A percentile compares a stretch with the other conserved stretches of the same genome.
Conservation (phyloP, 2,329 filamentous ascomycete genomes). For the Diaporthe amygdali region DNA sequence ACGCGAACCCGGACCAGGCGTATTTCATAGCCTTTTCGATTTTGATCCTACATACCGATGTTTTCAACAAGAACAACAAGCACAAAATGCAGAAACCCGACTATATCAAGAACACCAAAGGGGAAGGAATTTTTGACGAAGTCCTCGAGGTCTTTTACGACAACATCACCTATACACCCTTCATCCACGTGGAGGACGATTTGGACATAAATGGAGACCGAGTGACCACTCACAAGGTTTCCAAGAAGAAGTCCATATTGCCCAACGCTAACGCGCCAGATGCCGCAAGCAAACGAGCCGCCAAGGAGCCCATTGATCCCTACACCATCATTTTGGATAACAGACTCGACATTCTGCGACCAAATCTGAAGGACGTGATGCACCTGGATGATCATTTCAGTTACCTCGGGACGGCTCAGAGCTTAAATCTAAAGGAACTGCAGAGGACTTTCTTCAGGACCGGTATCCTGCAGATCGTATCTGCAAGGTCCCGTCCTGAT, state of each 20-base stretch:
- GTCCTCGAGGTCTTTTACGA: constrained; percentile 97
- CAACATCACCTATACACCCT: constrained; percentile 97
- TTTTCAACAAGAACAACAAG: constrained; percentile 99
- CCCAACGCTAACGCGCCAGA: constrained; percentile 66
- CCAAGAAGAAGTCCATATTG: constrained; percentile 73
- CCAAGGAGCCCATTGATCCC: constrained; percentile 89
- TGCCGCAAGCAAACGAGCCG: constrained; percentile 61
- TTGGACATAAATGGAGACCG: constrained; percentile 79
- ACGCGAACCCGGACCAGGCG: constrained; percentile 88
- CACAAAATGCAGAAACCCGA: constrained; percentile 97
- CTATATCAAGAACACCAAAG: constrained; percentile 92
- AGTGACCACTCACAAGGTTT: constrained; percentile 68
- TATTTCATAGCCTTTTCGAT: constrained; percentile 98
- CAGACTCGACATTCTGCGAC: constrained; percentile 81
- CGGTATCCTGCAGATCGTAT: constrained; percentile 92
- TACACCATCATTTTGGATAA: constrained; percentile 93
- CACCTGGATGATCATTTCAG: constrained; percentile 89
- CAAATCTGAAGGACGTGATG: constrained; percentile 90
- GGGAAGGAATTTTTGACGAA: constrained; percentile 91
- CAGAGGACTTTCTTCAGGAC: constrained; percentile 91
- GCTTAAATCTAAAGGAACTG: constrained; percentile 79
- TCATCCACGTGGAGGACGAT: constrained; percentile 96
- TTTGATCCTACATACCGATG: constrained; percentile 93
- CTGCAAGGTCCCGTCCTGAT: constrained; percentile 88
- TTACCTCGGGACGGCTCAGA: constrained; percentile 79